These are phyloP conservation scores for Vitis hybrid DNA, from an alignment of 177 flowering plant species.

Conservation along the genomic window DNA sequence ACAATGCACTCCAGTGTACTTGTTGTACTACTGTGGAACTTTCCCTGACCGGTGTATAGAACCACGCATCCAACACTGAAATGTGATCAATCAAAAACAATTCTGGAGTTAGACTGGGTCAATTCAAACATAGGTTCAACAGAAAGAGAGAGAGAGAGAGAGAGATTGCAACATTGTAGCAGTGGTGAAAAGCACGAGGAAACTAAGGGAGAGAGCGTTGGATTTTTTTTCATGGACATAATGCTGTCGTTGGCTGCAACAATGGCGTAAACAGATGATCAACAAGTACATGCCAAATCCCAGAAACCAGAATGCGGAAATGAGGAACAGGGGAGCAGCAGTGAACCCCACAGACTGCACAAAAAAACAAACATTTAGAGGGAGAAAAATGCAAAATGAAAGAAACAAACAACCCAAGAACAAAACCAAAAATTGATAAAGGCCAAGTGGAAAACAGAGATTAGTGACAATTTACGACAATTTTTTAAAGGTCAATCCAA, in stretches of 20 bases:
- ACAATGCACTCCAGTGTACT: conserved; percentile 51
- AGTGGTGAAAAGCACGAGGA: conserved; percentile 43
- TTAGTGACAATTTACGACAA: too few relatives aligned
- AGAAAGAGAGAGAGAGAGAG: not conserved
- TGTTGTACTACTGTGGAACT: conserved; percentile 49
- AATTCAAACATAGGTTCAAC: too few relatives aligned
- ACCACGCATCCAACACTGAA: conserved; percentile 66
- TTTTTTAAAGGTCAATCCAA: not conserved
- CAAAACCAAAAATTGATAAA: not conserved
- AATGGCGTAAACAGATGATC: conserved; percentile 22
- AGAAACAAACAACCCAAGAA: not conserved
- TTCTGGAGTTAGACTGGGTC: too few relatives aligned
- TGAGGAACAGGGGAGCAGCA: conserved; percentile 41
- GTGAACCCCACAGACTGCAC: conserved; percentile 57
- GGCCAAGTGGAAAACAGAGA: too few relatives aligned
- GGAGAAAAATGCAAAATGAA: not conserved
- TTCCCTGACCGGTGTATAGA: conserved; percentile 64
- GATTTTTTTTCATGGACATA: conserved; percentile 40
- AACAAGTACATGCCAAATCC: conserved; percentile 35
- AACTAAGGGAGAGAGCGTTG: conserved; percentile 35
- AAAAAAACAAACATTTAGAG: not conserved
- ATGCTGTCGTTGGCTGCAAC: conserved; percentile 21
- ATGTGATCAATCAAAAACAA: not conserved
- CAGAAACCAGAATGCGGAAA: conserved; percentile 47
- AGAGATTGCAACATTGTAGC: conserved; percentile 36